Conservation (phyloP, 2,329 filamentous ascomycete genomes). For the Colletotrichum sp. region DNA sequence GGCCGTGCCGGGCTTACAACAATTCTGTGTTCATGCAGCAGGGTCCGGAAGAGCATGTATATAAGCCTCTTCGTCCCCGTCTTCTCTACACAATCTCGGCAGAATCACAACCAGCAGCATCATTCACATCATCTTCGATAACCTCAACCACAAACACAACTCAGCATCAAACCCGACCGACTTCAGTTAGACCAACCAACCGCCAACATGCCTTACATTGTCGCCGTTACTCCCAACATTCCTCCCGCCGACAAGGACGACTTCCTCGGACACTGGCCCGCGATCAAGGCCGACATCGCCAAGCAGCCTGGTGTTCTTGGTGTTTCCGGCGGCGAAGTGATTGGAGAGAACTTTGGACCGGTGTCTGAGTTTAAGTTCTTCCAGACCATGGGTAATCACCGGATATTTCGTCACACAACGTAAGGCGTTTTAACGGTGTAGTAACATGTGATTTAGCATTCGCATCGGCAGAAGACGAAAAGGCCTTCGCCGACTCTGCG, state of each 20-base stretch:
- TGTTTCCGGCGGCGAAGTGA: background rate
- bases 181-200: background rate
- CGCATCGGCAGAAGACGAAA: background rate
- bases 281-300: background rate
- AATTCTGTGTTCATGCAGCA: background rate
- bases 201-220: conserved; percentile 10
- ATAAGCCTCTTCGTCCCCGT: background rate
- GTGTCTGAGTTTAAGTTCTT: conserved; percentile 16
- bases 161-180: too few species aligned
- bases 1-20: background rate
- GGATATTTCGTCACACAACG: background rate
- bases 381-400: background rate
- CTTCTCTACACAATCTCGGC: fast-evolving
- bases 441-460: background rate
- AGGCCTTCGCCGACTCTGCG: background rate
- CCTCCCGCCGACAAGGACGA: conserved; percentile 15
- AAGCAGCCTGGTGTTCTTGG: conserved; percentile 7
- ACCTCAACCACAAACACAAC: background rate
- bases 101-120: background rate
- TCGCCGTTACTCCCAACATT: background rate
- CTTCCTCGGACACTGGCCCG: conserved; percentile 4
- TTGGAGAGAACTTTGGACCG: background rate
- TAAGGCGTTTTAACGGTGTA: background rate
- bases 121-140: background rate
- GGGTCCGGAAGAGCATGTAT: background rate